Evolutionary conservation across 2,329 filamentous ascomycete species (phyloP), one percentile per base, ranked within the genome.

Genomic region (Akanthomyces muscarius): DNA sequence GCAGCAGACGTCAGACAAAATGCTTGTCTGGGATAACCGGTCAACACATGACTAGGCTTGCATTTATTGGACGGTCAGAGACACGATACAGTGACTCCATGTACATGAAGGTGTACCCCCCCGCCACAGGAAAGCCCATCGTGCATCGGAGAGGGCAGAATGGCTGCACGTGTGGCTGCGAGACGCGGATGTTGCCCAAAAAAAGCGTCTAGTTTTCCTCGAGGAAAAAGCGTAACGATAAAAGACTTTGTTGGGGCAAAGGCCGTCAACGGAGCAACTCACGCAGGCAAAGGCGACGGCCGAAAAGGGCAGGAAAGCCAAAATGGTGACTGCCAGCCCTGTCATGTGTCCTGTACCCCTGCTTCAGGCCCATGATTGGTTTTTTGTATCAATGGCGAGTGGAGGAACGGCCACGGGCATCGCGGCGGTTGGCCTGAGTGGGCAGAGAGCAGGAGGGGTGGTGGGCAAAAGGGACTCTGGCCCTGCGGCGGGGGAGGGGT

Each of bases 401-500:
- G 55, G 48, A 48, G 51, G 30, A 53, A 25, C 2, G 41, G 47
- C 62, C 62, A 63, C 62, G 62, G 41, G 62, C 48, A 63, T 54
- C 28, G 55, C 44, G 41, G 50, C 48, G 41, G 48, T 60, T 55
- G 38, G 62, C 38, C 51, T 54, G 59, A 48, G 42, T 48, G 55
- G 44, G 30, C 41, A n/a, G 23, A 10, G 25, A 2, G n/a, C 33
- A 21, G 33, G 18, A 21, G 23, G 21, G 58, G 50, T n/a, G 42
- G 38, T 28, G 48, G 21, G 21, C 1, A 6, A 28, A 13, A 51
- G 25, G 14, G 28, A 18, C 30, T 8, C 30, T 33, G 30, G 30
- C 30, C 30, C 7, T 36, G 33, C 28, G 36, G 53, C 54, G 61
- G 61, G 61, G 53, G 53, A 63, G 61, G 61, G 53, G 61, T 45